Evolutionary conservation across 495 filamentous ascomycete genomes (phyloP), one percentile per base, ranked within the genome.

Genomic region (Parachaetomium inaequale): DNA sequence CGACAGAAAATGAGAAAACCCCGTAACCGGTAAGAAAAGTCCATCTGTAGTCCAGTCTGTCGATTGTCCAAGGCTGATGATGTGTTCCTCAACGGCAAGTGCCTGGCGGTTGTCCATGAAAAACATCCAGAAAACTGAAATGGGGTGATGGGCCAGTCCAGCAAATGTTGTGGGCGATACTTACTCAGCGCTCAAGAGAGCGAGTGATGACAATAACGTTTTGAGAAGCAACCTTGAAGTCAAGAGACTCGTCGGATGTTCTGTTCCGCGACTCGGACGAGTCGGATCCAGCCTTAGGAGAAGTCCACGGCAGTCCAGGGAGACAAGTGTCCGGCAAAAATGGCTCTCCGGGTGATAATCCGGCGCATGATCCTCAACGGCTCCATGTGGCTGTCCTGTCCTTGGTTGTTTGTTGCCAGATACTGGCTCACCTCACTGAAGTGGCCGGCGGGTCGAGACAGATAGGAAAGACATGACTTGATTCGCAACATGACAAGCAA

Each of bases 391-490:
- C 4, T 58, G 28, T 66, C 61, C 59, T n/a, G n/a, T n/a, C n/a
- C 38, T 17, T n/a, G 49, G 49, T 29, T 31, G 31, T 34, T 50
- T 43, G 59, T 45, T 14, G 51, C 51, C 31, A 60, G 53, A 19
- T 46, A 19, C 19, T 19, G 12, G 57, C 59, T 58, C 21, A 46
- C 68, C 68, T 68, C 68, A 73, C 70, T 69, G 54, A 70, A 62
- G 70, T 31, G 26, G 25, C 51, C 57, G 52, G 43, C 46, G 14
- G 15, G 19, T 38, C 28, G 25, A n/a, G n/a, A 40, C 43, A 63
- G 21, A 50, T 25, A 67, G 26, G 55, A 67, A 69, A 68, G 17
- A 75, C 66, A 72, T 43, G 63, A 73, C 29, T 64, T 65, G 11
- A 23, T 61, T 50, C 62, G 56, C 65, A 65, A 75, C 72, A 76